These are phyloP conservation scores for Boletus insuetus DNA, from an alignment of 768 basidiomycete genomes.

Conservation along the genomic window DNA sequence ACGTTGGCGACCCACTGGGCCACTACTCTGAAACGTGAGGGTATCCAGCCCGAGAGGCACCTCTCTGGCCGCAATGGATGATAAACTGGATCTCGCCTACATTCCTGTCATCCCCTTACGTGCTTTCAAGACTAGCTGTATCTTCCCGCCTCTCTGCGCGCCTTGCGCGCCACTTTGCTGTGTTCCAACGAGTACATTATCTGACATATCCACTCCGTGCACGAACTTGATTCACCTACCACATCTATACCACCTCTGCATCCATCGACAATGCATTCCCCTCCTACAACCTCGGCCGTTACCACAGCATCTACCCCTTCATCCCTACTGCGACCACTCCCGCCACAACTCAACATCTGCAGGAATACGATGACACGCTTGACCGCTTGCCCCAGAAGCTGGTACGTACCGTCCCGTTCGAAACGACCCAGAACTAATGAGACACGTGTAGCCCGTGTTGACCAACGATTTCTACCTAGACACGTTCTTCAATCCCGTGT, in stretches of 20 bases:
- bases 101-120: too few relatives aligned
- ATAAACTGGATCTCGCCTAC: background rate
- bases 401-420: background rate
- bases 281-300: too few relatives aligned
- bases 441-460: background rate
- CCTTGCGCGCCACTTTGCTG: background rate
- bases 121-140: background rate
- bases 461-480: conserved; percentile 46
- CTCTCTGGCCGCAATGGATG: background rate
- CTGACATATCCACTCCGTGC: background rate
- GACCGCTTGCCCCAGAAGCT: background rate
- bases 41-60: background rate
- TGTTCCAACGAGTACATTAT: background rate
- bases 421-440: background rate
- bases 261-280: background rate
- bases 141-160: background rate
- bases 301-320: background rate
- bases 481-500: conserved; percentile 39
- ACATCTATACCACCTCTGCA: background rate
- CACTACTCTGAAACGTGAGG: background rate
- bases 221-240: background rate
- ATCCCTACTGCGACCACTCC: background rate
- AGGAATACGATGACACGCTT: background rate
- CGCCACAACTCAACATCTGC: background rate
- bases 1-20: too few relatives aligned